These are phyloP conservation scores for Odonthalia washingtoniensis DNA, from an alignment of 31 red algal species.

Conservation along the genomic window DNA sequence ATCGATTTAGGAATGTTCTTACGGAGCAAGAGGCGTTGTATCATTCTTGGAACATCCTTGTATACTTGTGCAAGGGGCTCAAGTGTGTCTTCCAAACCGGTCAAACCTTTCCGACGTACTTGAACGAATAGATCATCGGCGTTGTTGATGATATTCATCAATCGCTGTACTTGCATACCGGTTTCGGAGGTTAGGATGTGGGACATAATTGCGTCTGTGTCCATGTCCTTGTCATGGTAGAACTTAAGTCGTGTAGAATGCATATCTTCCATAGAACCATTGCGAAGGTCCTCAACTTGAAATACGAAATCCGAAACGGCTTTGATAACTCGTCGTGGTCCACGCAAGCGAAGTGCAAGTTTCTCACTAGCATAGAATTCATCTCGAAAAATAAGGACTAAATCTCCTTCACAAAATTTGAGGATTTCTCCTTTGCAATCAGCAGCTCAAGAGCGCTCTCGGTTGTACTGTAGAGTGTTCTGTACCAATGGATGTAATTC, in stretches of 20 bases:
- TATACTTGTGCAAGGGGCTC: neutral
- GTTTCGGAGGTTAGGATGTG: slow-evolving; percentile 5
- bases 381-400: neutral
- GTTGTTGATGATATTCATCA: too few species aligned
- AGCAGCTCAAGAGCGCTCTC: neutral
- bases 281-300: neutral
- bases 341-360: neutral
- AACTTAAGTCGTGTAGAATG: neutral
- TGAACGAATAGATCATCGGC: too few species aligned
- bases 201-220: slow-evolving; percentile 21
- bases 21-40: neutral
- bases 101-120: neutral
- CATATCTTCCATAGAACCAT: neutral
- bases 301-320: slow-evolving; percentile 26
- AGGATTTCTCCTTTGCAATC: neutral
- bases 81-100: neutral
- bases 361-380: too few species aligned
- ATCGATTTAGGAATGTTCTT: neutral
- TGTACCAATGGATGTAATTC: slow-evolving; percentile 3
- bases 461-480: slow-evolving; percentile 4
- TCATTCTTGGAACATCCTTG: neutral
- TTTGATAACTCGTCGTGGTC: neutral
- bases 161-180: neutral
- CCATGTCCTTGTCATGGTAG: neutral
- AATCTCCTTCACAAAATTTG: neutral